Evolutionary conservation across 495 filamentous ascomycete species (phyloP), one percentile per base, ranked within the genome.

Genomic region (Aspergillus hancockii): DNA sequence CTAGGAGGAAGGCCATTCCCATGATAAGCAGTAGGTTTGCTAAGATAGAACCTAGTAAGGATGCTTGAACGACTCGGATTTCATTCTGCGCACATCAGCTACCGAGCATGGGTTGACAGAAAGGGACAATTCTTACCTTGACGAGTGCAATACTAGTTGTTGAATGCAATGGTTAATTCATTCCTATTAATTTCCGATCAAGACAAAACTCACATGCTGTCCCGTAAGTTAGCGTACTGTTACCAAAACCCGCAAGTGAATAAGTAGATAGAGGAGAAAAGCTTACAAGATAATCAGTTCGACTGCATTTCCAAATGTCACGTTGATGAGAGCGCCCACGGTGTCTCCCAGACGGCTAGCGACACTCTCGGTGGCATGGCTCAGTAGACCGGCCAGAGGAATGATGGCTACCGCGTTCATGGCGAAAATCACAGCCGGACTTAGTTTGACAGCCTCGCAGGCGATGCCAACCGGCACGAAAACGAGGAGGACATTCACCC

Each of bases 41-140:
- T 52, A 97, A 79, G 62, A 96, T 95, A 0, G 91, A 95, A 21
- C 92, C 92, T 21, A 96, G 77, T 58, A 96, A 75, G 0, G 92
- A 92, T 3, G 92, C 90, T 74, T 96, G 92, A 7, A 96, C 91
- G 61, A 96, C 92, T 43, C 85, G 81, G 62, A 97, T 96, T 73
- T 96, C 86, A 73, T 91, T 82, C 83, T 86, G 55, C n/a, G 19
- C 23, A 0, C 14, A 45, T 80, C 63, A 81, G 72, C 60, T n/a
- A 47, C 10, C 38, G 19, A 16, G 10, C 18, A 50, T 25, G 38
- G n/a, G 38, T 13, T 28, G 28, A 30, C 5, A 34, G 28, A 1
- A 19, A 36, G 16, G 19, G 8, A 21, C 6, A 14, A 40, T 12
- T 1, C 50, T 43, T 47, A 65, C 63, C 55, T 70, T 64, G 59